These are phyloP conservation scores for Penicillium sp. DNA, from an alignment of 2,329 filamentous ascomycete genomes.

Conservation along the genomic window DNA sequence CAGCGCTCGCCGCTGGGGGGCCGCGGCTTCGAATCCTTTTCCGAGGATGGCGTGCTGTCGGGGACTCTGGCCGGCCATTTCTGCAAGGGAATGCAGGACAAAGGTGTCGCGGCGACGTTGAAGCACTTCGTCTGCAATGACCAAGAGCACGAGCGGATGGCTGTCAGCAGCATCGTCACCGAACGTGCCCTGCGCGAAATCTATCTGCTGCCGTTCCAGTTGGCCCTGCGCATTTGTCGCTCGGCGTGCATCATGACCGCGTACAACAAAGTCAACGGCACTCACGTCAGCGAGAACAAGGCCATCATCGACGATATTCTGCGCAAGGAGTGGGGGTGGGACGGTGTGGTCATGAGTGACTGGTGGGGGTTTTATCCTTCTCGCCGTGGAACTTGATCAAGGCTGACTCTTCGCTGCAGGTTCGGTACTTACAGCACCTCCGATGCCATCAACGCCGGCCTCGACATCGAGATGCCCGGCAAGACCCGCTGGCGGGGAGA, in stretches of 20 bases:
- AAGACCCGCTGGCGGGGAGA: constrained; percentile 44
- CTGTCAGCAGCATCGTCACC: constrained; percentile 44
- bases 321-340: constrained; percentile 48
- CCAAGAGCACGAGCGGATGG: constrained; percentile 46
- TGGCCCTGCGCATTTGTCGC: constrained; percentile 56
- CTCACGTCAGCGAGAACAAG: constrained; percentile 45
- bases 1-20: constrained; percentile 81
- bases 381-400: background rate
- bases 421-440: constrained; percentile 48
- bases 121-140: constrained; percentile 61
- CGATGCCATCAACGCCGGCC: constrained; percentile 45
- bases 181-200: constrained; percentile 61
- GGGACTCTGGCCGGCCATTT: constrained; percentile 71
- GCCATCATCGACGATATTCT: constrained; percentile 44
- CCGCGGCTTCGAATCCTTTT: constrained; percentile 83
- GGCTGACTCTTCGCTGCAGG: constrained; percentile 24
- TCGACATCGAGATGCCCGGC: constrained; percentile 51
- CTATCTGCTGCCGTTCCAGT: constrained; percentile 63
- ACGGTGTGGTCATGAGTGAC: constrained; percentile 48
- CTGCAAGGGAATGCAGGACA: constrained; percentile 70
- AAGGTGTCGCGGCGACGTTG: constrained; percentile 71
- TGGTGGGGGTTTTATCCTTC: constrained; percentile 33
- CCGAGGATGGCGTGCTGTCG: constrained; percentile 75
- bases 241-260: constrained; percentile 59
- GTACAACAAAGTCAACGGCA: constrained; percentile 58